phyloP scores from a whole-genome alignment of 1,139 yeast genomes.

The Candida pseudoviswanathii region DNA sequence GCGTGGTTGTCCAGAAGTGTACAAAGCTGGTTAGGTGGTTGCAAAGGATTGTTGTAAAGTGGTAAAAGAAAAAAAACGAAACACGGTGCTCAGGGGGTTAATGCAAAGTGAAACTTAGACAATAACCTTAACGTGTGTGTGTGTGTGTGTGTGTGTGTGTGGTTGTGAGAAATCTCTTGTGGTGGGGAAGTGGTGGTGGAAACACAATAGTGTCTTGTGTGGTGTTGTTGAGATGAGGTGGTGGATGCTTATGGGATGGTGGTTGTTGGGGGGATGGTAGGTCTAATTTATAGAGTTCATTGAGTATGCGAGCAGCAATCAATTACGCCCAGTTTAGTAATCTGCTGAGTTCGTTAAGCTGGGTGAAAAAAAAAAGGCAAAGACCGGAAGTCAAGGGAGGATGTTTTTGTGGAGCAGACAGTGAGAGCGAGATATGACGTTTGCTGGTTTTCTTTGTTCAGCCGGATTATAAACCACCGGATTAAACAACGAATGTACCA shows the following conservation, averaged over 20 bases:
- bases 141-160: too few species aligned
- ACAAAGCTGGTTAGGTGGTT: background rate
- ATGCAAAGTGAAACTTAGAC: too few species aligned
- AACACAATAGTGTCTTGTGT: too few species aligned
- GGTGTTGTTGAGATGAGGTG: background rate
- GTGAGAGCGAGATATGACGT: background rate
- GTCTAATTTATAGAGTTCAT: background rate
- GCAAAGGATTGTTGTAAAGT: constrained; percentile 1
- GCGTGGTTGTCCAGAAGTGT: background rate
- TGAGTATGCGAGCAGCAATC: background rate
- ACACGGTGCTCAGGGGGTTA: background rate
- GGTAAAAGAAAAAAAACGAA: background rate
- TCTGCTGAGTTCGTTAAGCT: background rate
- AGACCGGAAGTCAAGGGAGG: background rate
- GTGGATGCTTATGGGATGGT: background rate
- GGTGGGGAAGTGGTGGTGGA: too few species aligned
- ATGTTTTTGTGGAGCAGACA: background rate
- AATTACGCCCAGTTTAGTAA: background rate
- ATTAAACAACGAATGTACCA: too few species aligned
- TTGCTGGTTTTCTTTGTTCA: background rate
- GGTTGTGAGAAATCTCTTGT: too few species aligned
- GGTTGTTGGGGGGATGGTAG: background rate
- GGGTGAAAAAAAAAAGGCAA: background rate
- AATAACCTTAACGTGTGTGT: too few species aligned
- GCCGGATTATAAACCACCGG: too few species aligned